phyloP scores from a whole-genome alignment of 2,329 filamentous ascomycete genomes.

The Lithohypha guttulata region DNA sequence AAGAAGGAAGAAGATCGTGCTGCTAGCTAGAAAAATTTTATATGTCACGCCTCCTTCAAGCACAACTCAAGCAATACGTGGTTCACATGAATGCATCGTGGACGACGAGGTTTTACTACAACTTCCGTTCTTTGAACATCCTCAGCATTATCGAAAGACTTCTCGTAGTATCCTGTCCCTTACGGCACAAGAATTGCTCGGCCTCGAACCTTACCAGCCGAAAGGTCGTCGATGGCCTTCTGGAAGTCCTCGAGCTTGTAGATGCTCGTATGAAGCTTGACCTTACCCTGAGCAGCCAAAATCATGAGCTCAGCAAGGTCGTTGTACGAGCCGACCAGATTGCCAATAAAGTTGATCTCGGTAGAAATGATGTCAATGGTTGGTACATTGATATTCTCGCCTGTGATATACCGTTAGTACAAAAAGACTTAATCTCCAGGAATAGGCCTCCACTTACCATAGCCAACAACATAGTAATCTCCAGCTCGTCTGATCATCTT shows the following conservation, averaged over 20 bases:
- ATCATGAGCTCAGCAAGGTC: slow-evolving; percentile 16
- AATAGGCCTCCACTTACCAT: slow-evolving; percentile 3
- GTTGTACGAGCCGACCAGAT: slow-evolving; percentile 15
- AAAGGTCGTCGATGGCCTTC: slow-evolving; percentile 13
- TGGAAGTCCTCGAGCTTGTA: slow-evolving; percentile 16
- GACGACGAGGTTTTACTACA: no score
- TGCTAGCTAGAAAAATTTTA: no score
- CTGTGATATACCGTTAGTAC: background rate
- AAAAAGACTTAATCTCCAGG: background rate
- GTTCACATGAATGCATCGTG: no score
- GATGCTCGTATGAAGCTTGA: slow-evolving; percentile 11
- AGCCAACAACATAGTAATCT: slow-evolving; percentile 14
- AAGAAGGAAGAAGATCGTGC: background rate
- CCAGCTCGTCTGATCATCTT: slow-evolving; percentile 12
- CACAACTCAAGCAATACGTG: no score
- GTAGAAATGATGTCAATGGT: slow-evolving; percentile 17
- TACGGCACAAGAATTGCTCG: slow-evolving; percentile 12
- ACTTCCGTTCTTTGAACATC: no score
- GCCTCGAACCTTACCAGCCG: slow-evolving; percentile 12
- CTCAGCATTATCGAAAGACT: background rate
- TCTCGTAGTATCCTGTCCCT: background rate
- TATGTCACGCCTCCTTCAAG: no score
- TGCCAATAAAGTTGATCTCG: slow-evolving; percentile 16
- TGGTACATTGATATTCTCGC: slow-evolving; percentile 11
- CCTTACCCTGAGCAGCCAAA: slow-evolving; percentile 13